phyloP scores from a whole-genome alignment of 1,139 yeast genomes.

The Meyerozyma smithsonii region DNA sequence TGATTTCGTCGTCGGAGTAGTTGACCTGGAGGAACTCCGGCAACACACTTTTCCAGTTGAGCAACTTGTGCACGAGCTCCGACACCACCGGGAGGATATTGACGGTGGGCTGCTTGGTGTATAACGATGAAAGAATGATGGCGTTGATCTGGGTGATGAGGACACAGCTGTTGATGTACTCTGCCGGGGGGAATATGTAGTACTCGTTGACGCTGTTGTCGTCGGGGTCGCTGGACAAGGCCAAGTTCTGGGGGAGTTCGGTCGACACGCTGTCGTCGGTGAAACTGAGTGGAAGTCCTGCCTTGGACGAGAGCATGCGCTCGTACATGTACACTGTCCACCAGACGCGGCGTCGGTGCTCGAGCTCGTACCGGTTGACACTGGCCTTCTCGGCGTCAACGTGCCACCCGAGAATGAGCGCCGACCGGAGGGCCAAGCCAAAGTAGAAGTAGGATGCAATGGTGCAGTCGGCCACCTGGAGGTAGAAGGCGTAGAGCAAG shows the following conservation, averaged over 20 bases:
- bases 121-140: slow-evolving; percentile 62
- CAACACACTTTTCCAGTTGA: slow-evolving; percentile 64
- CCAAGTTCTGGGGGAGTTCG: slow-evolving; percentile 69
- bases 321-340: slow-evolving; percentile 93
- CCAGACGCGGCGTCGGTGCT: slow-evolving; percentile 80
- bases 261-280: slow-evolving; percentile 78
- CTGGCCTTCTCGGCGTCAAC: slow-evolving; percentile 72
- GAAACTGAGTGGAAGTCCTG: slow-evolving; percentile 75
- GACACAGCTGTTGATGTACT: slow-evolving; percentile 72
- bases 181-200: slow-evolving; percentile 78
- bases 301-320: slow-evolving; percentile 79
- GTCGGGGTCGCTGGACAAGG: slow-evolving; percentile 56
- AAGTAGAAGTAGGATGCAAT: slow-evolving; percentile 78
- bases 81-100: slow-evolving; percentile 73
- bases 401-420: slow-evolving; percentile 76
- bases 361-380: slow-evolving; percentile 61
- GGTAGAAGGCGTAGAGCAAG: slow-evolving; percentile 70
- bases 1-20: slow-evolving; percentile 49
- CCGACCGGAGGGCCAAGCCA: slow-evolving; percentile 73
- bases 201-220: slow-evolving; percentile 46
- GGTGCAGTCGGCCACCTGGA: slow-evolving; percentile 83
- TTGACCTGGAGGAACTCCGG: slow-evolving; percentile 66
- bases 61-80: slow-evolving; percentile 62
- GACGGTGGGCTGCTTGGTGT: slow-evolving; percentile 71
- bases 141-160: slow-evolving; percentile 80